These are phyloP conservation scores for Leccinum solheimii DNA, from an alignment of 1,284 basidiomycete species.

Conservation along the genomic window DNA sequence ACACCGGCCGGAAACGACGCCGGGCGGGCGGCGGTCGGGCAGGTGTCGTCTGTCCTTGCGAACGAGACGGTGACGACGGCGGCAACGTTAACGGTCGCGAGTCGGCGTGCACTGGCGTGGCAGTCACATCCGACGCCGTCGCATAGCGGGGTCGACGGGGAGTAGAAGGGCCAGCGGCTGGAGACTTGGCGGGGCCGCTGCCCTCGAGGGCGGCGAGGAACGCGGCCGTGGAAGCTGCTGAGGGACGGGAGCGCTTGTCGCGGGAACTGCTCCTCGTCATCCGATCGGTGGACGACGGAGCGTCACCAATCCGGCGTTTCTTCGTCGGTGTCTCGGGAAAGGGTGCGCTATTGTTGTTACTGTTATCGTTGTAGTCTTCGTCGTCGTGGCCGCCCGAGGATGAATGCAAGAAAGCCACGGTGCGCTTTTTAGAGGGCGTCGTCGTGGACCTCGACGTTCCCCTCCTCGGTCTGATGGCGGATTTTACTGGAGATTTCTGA, in stretches of 20 bases:
- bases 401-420: conserved; percentile 15
- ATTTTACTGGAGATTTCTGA: conserved; percentile 25
- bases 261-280: conserved; percentile 6
- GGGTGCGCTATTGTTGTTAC: background rate
- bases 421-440: conserved; percentile 29
- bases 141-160: conserved; percentile 18
- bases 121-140: background rate
- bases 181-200: conserved; percentile 8
- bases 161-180: conserved; percentile 26
- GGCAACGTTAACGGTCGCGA: conserved; percentile 1
- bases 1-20: conserved; percentile 30
- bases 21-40: conserved; percentile 3
- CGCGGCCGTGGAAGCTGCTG: conserved; percentile 11
- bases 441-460: conserved; percentile 1
- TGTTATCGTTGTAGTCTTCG: background rate
- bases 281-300: conserved; percentile 14
- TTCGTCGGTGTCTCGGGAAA: conserved; percentile 34
- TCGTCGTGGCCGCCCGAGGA: background rate
- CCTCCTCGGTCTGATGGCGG: conserved; percentile 6
- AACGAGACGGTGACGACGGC: conserved; percentile 10
- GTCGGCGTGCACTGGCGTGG: background rate
- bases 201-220: conserved; percentile 24
- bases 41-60: conserved; percentile 11
- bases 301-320: conserved; percentile 24
- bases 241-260: conserved; percentile 6